Evolutionary conservation across 1,139 yeast genomes (phyloP).

Genomic region (Suhomyces wounanorum): DNA sequence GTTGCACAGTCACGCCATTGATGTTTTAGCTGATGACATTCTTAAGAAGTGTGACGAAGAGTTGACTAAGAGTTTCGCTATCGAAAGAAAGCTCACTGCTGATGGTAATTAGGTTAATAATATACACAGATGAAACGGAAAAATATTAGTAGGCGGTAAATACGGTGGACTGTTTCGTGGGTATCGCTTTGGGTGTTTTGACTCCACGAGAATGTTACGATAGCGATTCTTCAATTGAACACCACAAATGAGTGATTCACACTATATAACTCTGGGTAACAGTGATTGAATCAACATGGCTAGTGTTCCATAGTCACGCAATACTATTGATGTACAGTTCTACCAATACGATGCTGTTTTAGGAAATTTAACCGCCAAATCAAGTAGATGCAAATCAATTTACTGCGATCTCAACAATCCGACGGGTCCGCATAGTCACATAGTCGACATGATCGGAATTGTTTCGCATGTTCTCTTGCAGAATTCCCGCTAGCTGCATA

Average conservation of each 20-base stretch:
- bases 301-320: no score
- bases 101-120: conserved; percentile 10
- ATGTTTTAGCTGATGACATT: conserved; percentile 64
- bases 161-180: no score
- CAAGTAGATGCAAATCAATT: no score
- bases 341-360: no score
- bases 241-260: not conserved
- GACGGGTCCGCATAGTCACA: no score
- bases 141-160: not conserved
- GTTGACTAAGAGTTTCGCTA: conserved; percentile 61
- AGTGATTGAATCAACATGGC: not conserved
- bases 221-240: not conserved
- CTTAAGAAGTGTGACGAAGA: conserved; percentile 67
- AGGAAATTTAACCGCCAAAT: no score
- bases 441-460: no score
- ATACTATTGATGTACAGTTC: no score
- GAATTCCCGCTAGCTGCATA: not conserved
- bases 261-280: not conserved
- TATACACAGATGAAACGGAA: conserved; percentile 1
- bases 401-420: no score
- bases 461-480: not conserved
- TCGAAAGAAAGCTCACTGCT: conserved; percentile 48
- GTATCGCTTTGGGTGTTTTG: no score
- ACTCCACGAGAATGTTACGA: no score
- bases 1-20: conserved; percentile 69